Conservation (phyloP, 768 basidiomycete species). For the Tulasnella sp. region DNA sequence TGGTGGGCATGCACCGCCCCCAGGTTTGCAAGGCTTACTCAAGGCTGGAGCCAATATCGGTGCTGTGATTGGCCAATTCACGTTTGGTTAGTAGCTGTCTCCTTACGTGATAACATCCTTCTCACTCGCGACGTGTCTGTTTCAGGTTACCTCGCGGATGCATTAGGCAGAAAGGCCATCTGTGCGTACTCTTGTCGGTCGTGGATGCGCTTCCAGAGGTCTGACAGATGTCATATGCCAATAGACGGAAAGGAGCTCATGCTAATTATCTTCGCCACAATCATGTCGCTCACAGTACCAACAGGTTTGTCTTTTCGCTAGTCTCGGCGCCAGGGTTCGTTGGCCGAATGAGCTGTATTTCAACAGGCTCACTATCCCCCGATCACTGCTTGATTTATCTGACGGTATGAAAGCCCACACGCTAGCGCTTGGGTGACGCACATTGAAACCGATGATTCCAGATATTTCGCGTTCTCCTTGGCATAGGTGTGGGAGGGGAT, state of each 20-base stretch:
- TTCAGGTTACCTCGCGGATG: conserved; percentile 43
- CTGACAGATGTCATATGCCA: conserved; percentile 17
- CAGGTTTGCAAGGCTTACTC: conserved; percentile 47
- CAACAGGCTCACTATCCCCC: conserved; percentile 35
- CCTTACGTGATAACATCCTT: no score
- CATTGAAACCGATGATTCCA: conserved; percentile 15
- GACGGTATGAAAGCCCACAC: not conserved
- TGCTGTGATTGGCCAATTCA: conserved; percentile 37
- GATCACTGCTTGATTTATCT: conserved; percentile 49
- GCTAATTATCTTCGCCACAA: conserved; percentile 69
- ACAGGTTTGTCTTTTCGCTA: conserved; percentile 26
- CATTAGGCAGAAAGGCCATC: conserved; percentile 56
- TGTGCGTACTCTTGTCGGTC: conserved; percentile 21
- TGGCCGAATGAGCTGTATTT: not conserved
- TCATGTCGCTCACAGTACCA: conserved; percentile 53
- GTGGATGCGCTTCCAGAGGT: conserved; percentile 3
- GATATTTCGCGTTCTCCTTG: conserved; percentile 61
- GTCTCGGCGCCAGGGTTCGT: not conserved
- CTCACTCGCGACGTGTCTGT: no score
- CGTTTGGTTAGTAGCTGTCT: conserved; percentile 22
- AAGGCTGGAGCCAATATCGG: conserved; percentile 61
- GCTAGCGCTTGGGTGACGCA: not conserved
- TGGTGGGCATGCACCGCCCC: conserved; percentile 38
- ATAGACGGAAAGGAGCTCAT: conserved; percentile 68
- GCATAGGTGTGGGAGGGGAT: conserved; percentile 69